Base-by-base conservation (phyloP, 768 basidiomycete species). In the Mycena vulgaris region DNA sequence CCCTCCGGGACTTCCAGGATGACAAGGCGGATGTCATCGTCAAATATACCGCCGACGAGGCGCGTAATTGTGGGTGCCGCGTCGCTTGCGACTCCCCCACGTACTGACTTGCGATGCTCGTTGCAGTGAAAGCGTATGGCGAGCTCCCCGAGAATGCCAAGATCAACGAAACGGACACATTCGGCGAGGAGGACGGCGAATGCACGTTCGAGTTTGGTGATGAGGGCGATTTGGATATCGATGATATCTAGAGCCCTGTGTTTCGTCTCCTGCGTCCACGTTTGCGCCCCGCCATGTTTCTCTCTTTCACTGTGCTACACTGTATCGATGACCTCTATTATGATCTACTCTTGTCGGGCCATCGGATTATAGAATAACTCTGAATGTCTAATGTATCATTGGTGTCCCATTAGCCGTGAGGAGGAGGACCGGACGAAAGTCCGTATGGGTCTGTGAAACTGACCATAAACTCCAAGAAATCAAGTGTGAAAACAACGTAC, bases 21-120 rank as follows among this genome's bases (percentile, higher is more conserved):
- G 96, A 95, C 84, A 98, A 98, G 82, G 98, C 97, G 23, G 98
- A 99, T 84, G 97, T 99, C 57, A 98, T 99, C 78, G 97, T 98
- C 77, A 98, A 98, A 83, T 99, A 99, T 82, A 98, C 97, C 2
- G 91, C 96, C 40, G 97, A 99, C 79, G 97, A 99, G 79, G 95
- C 95, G 49, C 88, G 95, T 70, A 95, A 93, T 80, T 72, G 91
- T 89, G 76, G 70, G 89, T 87, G n/a, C 17, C 68, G 49, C 58
- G 42, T 45, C 23, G 8, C 52, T 47, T 72, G 27, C 11, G 6
- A 5, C 19, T 45, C 42, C 42, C 21, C 7, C n/a, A n/a, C n/a
- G 19, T 21, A 6, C 42, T 45, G 42, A 45, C 42, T n/a, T 11
- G n/a, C n/a, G n/a, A n/a, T n/a, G 42, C 3, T 23, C 6, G 42